Conservation (phyloP, 495 filamentous ascomycete genomes). For the Glarea lozoyensis region DNA sequence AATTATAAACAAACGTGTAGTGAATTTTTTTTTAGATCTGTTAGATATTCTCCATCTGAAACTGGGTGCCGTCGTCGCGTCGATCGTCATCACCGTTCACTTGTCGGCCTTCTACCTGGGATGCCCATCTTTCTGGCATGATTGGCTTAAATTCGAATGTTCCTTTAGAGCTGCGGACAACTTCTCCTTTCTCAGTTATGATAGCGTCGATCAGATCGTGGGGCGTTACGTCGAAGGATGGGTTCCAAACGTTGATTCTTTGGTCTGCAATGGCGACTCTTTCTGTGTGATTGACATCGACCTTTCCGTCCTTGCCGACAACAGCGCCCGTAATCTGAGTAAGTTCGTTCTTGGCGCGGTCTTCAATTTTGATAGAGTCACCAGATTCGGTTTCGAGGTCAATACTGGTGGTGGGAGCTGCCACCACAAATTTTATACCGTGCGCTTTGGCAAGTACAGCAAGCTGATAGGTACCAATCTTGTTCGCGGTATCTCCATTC, state of each 20-base stretch:
- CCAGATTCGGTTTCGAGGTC: conserved; percentile 74
- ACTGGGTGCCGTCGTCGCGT: conserved; percentile 13
- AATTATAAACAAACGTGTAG: too few relatives aligned
- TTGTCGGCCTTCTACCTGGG: conserved; percentile 2
- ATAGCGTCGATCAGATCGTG: conserved; percentile 81
- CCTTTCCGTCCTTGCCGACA: conserved; percentile 38
- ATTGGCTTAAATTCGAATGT: conserved; percentile 57
- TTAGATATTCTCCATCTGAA: conserved; percentile 16
- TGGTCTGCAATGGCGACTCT: conserved; percentile 74
- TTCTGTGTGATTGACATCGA: conserved; percentile 45
- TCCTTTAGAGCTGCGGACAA: conserved; percentile 67
- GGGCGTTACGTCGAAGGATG: conserved; percentile 92
- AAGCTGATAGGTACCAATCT: conserved; percentile 92
- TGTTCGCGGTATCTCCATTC: conserved; percentile 97
- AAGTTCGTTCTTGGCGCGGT: conserved; percentile 69
- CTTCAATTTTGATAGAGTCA: conserved; percentile 74
- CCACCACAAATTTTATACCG: conserved; percentile 88
- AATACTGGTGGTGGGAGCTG: conserved; percentile 89
- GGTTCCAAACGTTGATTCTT: conserved; percentile 85
- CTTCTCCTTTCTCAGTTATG: conserved; percentile 84
- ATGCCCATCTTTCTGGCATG: conserved; percentile 41
- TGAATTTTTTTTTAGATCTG: too few relatives aligned
- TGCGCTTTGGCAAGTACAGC: conserved; percentile 81
- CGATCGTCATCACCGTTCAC: not conserved
- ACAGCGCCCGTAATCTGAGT: conserved; percentile 67